phyloP scores from a whole-genome alignment of 768 basidiomycete genomes.

The Mycena galopus region DNA sequence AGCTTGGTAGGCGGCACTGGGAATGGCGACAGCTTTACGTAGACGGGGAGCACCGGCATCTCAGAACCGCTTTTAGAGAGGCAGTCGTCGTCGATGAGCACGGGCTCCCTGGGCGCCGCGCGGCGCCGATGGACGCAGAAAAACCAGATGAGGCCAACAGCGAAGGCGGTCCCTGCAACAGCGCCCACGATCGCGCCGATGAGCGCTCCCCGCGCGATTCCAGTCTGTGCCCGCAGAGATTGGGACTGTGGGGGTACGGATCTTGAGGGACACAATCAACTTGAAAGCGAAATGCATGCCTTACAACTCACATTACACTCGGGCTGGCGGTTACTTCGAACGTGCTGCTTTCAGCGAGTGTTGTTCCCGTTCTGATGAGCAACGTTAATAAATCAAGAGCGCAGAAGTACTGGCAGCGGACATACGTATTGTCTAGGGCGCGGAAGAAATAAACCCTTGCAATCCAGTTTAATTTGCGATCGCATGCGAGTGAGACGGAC shows the following conservation, averaged over 20 bases:
- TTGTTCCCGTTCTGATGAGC: neutral
- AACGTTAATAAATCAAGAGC: neutral
- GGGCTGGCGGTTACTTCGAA: conserved; percentile 11
- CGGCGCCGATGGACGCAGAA: neutral
- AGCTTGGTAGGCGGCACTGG: neutral
- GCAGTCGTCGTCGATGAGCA: conserved; percentile 21
- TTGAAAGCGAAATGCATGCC: neutral
- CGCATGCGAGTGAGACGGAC: neutral
- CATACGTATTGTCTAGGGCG: conserved; percentile 19
- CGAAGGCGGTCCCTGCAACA: neutral
- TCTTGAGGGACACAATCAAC: neutral
- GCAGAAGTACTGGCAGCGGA: neutral
- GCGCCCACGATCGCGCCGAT: conserved; percentile 7
- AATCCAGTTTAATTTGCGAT: neutral
- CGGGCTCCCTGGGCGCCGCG: neutral
- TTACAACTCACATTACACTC: neutral
- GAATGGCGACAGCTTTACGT: conserved; percentile 10
- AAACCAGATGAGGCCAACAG: neutral
- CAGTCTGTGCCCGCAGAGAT: neutral
- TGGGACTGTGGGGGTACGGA: neutral
- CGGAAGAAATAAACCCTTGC: conserved; percentile 18
- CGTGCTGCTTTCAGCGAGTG: conserved; percentile 8
- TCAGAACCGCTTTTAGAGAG: neutral
- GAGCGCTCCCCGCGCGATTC: neutral
- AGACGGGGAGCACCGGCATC: neutral